phyloP scores from a whole-genome alignment of 2,329 filamentous ascomycete species.

The Fusarium praegraminearum region DNA sequence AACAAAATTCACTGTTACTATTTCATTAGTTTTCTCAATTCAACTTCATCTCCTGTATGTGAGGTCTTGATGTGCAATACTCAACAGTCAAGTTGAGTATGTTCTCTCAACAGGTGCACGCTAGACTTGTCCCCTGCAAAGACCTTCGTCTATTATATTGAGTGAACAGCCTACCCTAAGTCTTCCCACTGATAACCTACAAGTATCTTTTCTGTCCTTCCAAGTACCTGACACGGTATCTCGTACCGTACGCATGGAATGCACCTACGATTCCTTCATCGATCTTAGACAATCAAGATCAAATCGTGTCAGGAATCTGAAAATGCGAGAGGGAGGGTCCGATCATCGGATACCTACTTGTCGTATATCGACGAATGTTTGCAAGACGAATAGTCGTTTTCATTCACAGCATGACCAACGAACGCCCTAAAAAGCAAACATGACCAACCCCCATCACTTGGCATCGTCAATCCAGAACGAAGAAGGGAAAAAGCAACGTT shows the following conservation, averaged over 20 bases:
- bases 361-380: not conserved
- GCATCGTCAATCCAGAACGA: constrained; percentile 10
- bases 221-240: not conserved
- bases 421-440: constrained; percentile 17
- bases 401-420: constrained; percentile 1
- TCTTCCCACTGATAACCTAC: not conserved
- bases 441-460: not conserved
- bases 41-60: not conserved
- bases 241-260: not conserved
- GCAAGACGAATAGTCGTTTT: not conserved
- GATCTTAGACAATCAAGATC: not conserved
- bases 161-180: constrained; percentile 6
- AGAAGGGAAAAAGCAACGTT: constrained; percentile 42
- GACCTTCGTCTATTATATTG: not conserved
- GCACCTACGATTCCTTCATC: not conserved
- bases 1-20: not conserved
- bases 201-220: not conserved
- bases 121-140: not conserved
- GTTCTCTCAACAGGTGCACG: not conserved
- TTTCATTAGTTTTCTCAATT: not conserved
- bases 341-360: not conserved
- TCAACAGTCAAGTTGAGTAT: not conserved
- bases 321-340: not conserved
- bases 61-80: not conserved
- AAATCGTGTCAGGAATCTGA: not conserved